phyloP scores from a whole-genome alignment of 495 filamentous ascomycete species.

The Durotheca rogersii region DNA sequence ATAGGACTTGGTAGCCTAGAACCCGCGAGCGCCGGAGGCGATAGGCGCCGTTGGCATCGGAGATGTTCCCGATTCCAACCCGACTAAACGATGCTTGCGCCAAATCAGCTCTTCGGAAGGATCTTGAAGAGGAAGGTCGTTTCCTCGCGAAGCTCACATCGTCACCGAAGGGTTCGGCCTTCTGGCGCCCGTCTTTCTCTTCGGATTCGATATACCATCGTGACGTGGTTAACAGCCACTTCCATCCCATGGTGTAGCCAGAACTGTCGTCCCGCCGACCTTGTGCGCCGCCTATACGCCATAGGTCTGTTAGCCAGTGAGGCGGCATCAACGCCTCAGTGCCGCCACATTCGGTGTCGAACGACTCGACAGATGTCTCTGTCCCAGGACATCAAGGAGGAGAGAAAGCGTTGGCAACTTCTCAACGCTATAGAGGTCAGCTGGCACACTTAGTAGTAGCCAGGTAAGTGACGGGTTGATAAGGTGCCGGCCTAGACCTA shows the following conservation, averaged over 20 bases:
- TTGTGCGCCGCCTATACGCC: background rate
- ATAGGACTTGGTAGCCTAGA: conserved; percentile 24
- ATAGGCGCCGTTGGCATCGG: conserved; percentile 12
- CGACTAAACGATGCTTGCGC: conserved; percentile 1
- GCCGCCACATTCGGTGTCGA: background rate
- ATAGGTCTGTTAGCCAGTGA: background rate
- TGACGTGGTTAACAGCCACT: background rate
- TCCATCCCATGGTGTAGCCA: background rate
- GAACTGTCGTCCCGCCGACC: background rate
- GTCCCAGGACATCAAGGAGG: background rate
- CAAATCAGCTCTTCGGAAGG: conserved; percentile 20
- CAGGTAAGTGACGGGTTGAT: conserved; percentile 10
- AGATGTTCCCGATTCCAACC: conserved; percentile 14
- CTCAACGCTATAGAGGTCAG: background rate
- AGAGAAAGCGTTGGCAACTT: background rate
- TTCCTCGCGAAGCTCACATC: conserved; percentile 8
- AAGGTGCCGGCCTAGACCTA: conserved; percentile 18
- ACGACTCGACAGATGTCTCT: background rate
- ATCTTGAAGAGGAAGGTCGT: conserved; percentile 32
- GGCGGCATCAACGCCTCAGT: background rate
- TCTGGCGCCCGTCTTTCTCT: conserved; percentile 3
- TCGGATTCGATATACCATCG: conserved; percentile 7
- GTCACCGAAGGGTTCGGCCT: conserved; percentile 12
- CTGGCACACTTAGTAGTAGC: background rate
- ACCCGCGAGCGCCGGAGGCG: conserved; percentile 8